Conservation (phyloP, 1,284 basidiomycete species). For the Phylloporus sp. region DNA sequence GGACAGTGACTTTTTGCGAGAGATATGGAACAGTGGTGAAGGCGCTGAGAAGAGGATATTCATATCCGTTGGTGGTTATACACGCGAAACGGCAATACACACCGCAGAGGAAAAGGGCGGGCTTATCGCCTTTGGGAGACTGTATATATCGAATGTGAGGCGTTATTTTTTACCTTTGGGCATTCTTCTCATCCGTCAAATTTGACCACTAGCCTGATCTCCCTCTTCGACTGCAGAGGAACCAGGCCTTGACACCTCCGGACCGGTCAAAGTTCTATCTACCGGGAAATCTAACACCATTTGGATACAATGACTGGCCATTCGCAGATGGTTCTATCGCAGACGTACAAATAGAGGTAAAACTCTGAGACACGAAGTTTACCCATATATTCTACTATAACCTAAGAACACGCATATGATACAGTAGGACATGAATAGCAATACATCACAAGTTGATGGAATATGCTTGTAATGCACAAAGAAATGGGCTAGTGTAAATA, state of each 20-base stretch:
- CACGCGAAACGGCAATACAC: constrained; percentile 25
- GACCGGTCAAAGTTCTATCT: not conserved
- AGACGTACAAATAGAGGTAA: not conserved
- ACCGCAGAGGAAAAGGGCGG: constrained; percentile 26
- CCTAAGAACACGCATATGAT: too few species aligned
- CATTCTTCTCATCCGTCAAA: too few species aligned
- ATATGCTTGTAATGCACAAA: too few species aligned
- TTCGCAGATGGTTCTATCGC: not conserved
- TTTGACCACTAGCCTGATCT: too few species aligned
- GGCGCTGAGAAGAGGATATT: constrained; percentile 41
- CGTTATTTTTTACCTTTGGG: too few species aligned
- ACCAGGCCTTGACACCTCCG: not conserved
- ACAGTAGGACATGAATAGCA: too few species aligned
- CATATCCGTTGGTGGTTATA: constrained; percentile 52
- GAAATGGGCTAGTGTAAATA: too few species aligned
- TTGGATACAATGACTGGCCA: not conserved
- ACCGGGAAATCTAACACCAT: not conserved
- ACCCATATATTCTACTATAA: too few species aligned
- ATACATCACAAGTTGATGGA: too few species aligned
- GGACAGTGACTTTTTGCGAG: not conserved
- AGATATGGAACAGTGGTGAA: constrained; percentile 9
- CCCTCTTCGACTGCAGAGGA: too few species aligned
- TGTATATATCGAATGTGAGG: too few species aligned
- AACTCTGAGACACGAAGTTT: not conserved
- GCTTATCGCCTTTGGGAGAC: too few species aligned